These are phyloP conservation scores for Geotrichum carabidarum DNA, from an alignment of 1,139 yeast species.

Conservation along the genomic window DNA sequence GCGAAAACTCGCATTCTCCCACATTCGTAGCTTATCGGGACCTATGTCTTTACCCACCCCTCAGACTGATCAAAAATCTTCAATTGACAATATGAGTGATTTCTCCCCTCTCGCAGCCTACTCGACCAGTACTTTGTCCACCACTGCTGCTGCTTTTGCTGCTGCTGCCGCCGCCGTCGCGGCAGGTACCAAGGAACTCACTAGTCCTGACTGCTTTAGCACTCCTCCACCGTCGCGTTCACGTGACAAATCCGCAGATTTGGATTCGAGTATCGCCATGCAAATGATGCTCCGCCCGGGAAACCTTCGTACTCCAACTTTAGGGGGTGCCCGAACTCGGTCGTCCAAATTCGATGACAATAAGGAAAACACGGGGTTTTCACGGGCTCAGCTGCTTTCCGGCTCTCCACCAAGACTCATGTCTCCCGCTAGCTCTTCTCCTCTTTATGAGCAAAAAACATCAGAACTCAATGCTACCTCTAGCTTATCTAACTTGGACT, in stretches of 20 bases:
- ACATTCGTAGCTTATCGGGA: not conserved
- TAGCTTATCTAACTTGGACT: not conserved
- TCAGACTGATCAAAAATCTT: not conserved
- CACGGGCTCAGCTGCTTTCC: conserved; percentile 4
- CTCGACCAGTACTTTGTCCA: not conserved
- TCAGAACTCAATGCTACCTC: not conserved
- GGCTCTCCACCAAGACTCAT: conserved; percentile 7
- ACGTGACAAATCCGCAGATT: conserved; percentile 1
- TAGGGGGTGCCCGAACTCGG: conserved; percentile 6
- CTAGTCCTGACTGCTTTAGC: conserved; percentile 5
- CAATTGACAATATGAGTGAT: not conserved
- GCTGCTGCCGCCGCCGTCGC: conserved; percentile 17
- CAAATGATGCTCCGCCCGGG: conserved; percentile 9
- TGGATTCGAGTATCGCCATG: conserved; percentile 9
- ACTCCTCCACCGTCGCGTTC: conserved; percentile 11
- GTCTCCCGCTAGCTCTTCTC: conserved; percentile 15
- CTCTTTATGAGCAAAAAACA: conserved; percentile 5
- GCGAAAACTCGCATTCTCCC: conserved; percentile 1
- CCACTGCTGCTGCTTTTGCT: conserved; percentile 9
- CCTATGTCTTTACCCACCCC: conserved; percentile 1
- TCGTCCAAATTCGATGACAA: conserved; percentile 8
- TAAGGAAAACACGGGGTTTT: conserved; percentile 14
- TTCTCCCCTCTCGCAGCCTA: conserved; percentile 6
- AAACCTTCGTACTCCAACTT: conserved; percentile 5
- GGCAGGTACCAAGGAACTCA: not conserved